phyloP scores from a whole-genome alignment of 257 asterid genomes.

The Cordia subcordata region DNA sequence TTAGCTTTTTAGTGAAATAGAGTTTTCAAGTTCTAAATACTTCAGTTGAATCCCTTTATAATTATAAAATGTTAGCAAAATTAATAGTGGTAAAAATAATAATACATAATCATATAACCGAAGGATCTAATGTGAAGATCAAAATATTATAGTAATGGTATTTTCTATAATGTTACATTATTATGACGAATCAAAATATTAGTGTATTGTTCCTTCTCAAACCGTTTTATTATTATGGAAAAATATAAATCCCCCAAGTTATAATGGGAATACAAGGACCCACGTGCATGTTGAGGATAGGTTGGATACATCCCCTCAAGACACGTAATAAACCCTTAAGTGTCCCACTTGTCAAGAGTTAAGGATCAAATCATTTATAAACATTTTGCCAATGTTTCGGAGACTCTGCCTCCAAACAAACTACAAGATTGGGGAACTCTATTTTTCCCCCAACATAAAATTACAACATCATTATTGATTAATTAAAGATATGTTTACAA shows the following conservation, averaged over 20 bases:
- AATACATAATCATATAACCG: too few relatives aligned
- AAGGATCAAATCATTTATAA: slow-evolving; percentile 26
- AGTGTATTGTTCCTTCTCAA: too few relatives aligned
- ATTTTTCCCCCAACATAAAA: slow-evolving; percentile 21
- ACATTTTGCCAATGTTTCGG: slow-evolving; percentile 33
- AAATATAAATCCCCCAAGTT: too few relatives aligned
- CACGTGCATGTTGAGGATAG: slow-evolving; percentile 20
- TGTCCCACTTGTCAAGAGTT: slow-evolving; percentile 39
- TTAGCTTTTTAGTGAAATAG: slow-evolving; percentile 2
- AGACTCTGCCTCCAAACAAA: slow-evolving; percentile 27
- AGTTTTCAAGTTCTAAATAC: too few relatives aligned
- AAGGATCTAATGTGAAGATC: too few relatives aligned
- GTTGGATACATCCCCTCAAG: slow-evolving; percentile 41
- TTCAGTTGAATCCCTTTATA: too few relatives aligned
- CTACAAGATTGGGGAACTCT: slow-evolving; percentile 1
- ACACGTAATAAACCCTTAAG: slow-evolving; percentile 13
- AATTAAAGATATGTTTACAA: not conserved
- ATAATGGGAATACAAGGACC: slow-evolving; percentile 29
- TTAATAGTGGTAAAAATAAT: too few relatives aligned
- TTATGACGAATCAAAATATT: too few relatives aligned
- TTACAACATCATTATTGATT: slow-evolving; percentile 10
- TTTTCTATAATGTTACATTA: too few relatives aligned
- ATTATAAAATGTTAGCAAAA: too few relatives aligned
- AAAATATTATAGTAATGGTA: too few relatives aligned
- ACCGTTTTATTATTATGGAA: too few relatives aligned